phyloP scores from a whole-genome alignment of 1,284 basidiomycete genomes.

The Tausonia pullulans region DNA sequence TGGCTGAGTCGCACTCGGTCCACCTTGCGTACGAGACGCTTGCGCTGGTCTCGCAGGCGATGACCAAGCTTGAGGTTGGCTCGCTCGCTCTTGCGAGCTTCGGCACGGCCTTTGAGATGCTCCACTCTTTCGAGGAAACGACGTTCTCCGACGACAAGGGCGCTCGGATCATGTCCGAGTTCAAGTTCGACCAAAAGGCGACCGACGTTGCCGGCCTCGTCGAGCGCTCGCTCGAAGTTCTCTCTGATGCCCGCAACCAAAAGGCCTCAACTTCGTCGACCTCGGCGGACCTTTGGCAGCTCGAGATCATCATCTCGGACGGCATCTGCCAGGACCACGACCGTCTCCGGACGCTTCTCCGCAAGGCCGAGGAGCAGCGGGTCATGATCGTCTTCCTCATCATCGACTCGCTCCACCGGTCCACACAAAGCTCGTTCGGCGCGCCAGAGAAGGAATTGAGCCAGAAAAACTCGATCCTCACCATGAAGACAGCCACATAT shows the following conservation, averaged over 20 bases:
- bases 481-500: constrained; percentile 67
- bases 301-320: constrained; percentile 97
- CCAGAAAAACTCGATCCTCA: constrained; percentile 65
- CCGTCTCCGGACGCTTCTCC: constrained; percentile 61
- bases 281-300: constrained; percentile 75
- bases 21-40: constrained; percentile 93
- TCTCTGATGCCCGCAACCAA: constrained; percentile 62
- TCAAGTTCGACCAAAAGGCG: constrained; percentile 81
- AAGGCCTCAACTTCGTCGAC: constrained; percentile 47
- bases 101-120: constrained; percentile 72
- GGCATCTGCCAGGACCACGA: constrained; percentile 97
- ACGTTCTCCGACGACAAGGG: constrained; percentile 70
- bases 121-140: constrained; percentile 71
- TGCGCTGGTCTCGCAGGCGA: constrained; percentile 79
- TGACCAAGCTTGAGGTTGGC: constrained; percentile 86
- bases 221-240: constrained; percentile 65
- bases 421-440: constrained; percentile 17
- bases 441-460: constrained; percentile 21
- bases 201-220: constrained; percentile 82
- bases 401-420: constrained; percentile 63
- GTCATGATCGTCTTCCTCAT: constrained; percentile 97
- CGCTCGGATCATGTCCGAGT: constrained; percentile 65
- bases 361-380: constrained; percentile 78
- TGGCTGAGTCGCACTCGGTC: constrained; percentile 87
- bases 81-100: constrained; percentile 88